phyloP scores from a whole-genome alignment of 2,329 filamentous ascomycete genomes.

The Coniella lustricola region DNA sequence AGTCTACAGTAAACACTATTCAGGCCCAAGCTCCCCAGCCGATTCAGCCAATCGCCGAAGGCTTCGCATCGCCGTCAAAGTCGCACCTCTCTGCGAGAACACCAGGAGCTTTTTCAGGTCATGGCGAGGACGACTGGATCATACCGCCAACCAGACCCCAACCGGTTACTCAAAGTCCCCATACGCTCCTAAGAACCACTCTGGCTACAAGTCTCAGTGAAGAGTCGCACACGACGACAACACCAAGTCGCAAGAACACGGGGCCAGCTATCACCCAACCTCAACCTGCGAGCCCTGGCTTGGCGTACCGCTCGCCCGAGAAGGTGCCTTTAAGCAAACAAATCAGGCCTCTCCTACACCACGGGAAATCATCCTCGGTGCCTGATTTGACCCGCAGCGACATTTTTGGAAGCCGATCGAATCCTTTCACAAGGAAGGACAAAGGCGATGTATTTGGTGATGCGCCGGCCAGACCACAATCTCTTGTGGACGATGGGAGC shows the following conservation, averaged over 20 bases:
- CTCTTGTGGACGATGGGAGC: slow-evolving; percentile 57
- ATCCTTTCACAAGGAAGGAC: slow-evolving; percentile 39
- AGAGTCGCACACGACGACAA: slow-evolving; percentile 41
- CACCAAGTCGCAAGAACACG: slow-evolving; percentile 41
- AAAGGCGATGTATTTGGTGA: slow-evolving; percentile 35
- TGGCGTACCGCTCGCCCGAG: slow-evolving; percentile 26
- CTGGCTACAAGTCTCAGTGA: slow-evolving; percentile 57
- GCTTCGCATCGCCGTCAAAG: slow-evolving; percentile 27
- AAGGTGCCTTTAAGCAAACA: slow-evolving; percentile 16
- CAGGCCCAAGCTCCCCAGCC: slow-evolving; percentile 24
- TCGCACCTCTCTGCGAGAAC: slow-evolving; percentile 30
- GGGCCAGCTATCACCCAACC: slow-evolving; percentile 34
- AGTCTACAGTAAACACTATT: slow-evolving; percentile 22
- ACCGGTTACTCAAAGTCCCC: slow-evolving; percentile 34
- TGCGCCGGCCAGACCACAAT: slow-evolving; percentile 43
- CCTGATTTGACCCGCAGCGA: slow-evolving; percentile 39
- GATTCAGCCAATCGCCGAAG: slow-evolving; percentile 20
- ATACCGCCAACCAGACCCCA: slow-evolving; percentile 39
- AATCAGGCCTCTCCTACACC: slow-evolving; percentile 31
- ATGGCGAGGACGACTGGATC: slow-evolving; percentile 59
- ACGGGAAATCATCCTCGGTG: slow-evolving; percentile 59
- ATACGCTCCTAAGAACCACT: slow-evolving; percentile 52
- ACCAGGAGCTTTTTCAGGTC: slow-evolving; percentile 54
- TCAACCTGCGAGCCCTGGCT: slow-evolving; percentile 20
- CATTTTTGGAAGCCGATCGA: slow-evolving; percentile 36